phyloP scores from a whole-genome alignment of 2,329 filamentous ascomycete species.

The Elsinoe arachidis region DNA sequence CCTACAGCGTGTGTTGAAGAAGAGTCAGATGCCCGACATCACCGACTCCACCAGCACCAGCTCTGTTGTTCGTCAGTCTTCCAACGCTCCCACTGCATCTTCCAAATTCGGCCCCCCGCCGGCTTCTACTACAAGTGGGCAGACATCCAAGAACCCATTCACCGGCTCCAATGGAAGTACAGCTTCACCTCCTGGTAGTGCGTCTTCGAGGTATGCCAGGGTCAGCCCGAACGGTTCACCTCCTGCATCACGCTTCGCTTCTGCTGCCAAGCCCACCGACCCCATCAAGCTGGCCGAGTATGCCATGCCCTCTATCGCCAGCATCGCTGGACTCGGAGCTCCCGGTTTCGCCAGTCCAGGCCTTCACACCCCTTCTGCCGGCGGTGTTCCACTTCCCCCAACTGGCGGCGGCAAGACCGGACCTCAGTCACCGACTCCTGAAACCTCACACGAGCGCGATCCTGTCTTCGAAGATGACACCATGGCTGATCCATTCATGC shows the following conservation, averaged over 20 bases:
- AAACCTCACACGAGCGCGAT: too few relatives aligned
- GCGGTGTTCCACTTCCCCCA: background rate
- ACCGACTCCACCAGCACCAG: background rate
- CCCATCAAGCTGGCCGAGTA: background rate
- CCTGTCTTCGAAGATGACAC: too few relatives aligned
- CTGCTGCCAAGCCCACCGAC: background rate
- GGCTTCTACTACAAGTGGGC: too few relatives aligned
- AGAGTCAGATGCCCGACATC: background rate
- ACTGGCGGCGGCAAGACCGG: background rate
- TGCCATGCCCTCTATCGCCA: background rate
- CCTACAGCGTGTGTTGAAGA: background rate
- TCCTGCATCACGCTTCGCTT: background rate
- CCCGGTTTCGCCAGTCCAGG: background rate
- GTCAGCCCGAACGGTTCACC: background rate
- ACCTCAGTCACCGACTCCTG: too few relatives aligned
- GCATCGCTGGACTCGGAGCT: background rate
- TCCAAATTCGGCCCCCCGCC: too few relatives aligned
- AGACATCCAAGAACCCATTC: too few relatives aligned
- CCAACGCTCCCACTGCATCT: background rate
- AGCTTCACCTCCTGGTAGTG: too few relatives aligned
- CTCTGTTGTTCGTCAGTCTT: background rate
- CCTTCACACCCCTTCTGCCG: background rate
- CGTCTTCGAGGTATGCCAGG: background rate
- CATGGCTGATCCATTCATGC: too few relatives aligned
- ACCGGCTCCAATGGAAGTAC: too few relatives aligned